Evolutionary conservation across 2,329 filamentous ascomycete species (phyloP), one percentile per base, ranked within the genome.

Genomic region (Camillea tinctor): DNA sequence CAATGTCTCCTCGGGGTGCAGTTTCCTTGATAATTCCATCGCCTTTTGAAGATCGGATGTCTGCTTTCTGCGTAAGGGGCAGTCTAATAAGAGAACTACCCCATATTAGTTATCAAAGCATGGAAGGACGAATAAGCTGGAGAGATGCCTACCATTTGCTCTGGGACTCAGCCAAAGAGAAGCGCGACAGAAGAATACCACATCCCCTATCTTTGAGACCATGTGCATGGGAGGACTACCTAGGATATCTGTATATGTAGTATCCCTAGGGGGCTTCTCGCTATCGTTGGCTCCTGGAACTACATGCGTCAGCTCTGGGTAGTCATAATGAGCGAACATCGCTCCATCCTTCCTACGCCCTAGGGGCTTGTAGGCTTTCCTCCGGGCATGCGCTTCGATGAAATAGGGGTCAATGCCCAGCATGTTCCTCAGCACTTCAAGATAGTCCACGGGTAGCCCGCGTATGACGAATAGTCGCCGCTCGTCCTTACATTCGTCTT

Each of bases 51-150:
- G 19, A 71, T 48, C 9, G 53, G 61, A 68, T 0, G 57, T 44
- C 0, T 62, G 52, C 1, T 60, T 60, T 24, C 58, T 59, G 72
- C 71, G 71, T 5, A 64, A 9, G 3, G 69, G 67, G 15, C 66
- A 60, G 52, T 76, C 72, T 15, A 77, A 48, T 17, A 76, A 66
- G 15, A 79, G 63, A 8, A 77, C 70, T 72, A 22, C 11, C 13
- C 1, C 15, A 20, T 30, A 11, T 56, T 13, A 55, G 40, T 24
- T 11, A 24, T 8, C 20, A 19, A 49, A 4, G 2, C 52, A 26
- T 24, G 15, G 15, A 40, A 5, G 20, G 20, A 9, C 20, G 26
- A 23, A 26, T 44, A 49, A 8, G 15, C 3, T 13, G 21, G 13
- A 44, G 9, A 30, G 9, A 13, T 19, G 56, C 64, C 49, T 52